Percentiles rank a stretch among this genome's conserved stretches.
Evolutionary conservation across 768 basidiomycete species (phyloP).

Genomic region (Boletus bicolor): DNA sequence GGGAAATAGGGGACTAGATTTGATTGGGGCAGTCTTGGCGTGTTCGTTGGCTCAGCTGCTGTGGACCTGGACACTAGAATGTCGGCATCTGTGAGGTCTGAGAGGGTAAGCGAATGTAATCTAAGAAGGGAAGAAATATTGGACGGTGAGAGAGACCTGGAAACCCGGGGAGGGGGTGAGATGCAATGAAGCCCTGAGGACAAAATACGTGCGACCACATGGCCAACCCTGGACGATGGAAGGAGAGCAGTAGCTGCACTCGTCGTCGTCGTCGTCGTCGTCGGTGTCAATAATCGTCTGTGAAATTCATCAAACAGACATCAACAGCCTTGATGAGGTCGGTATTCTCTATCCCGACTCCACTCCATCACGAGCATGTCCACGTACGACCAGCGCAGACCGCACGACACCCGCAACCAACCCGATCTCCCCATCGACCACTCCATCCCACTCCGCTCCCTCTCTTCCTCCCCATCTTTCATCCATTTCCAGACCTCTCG

Average conservation of each 20-base stretch:
- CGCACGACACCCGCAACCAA: neutral
- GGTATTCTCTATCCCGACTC: neutral
- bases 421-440: neutral
- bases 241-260: slow-evolving; percentile 42
- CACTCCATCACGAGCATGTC: slow-evolving; percentile 21
- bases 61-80: slow-evolving; percentile 42
- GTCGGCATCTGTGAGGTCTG: slow-evolving; percentile 49
- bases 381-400: neutral
- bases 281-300: neutral
- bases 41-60: slow-evolving; percentile 54
- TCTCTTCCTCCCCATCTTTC: neutral
- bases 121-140: neutral
- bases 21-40: slow-evolving; percentile 41
- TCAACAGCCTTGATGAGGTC: slow-evolving; percentile 6
- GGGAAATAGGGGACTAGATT: slow-evolving; percentile 39
- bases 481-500: neutral
- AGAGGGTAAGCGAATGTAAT: slow-evolving; percentile 9
- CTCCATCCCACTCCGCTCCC: neutral
- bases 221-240: slow-evolving; percentile 37
- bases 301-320: slow-evolving; percentile 14
- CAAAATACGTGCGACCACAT: slow-evolving; percentile 38
- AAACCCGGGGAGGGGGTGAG: slow-evolving; percentile 28
- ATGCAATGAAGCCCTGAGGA: neutral
- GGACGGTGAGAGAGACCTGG: slow-evolving; percentile 26
- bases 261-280: neutral